Conservation (phyloP, 331 rosid genomes). For the Spiraea crenata region DNA sequence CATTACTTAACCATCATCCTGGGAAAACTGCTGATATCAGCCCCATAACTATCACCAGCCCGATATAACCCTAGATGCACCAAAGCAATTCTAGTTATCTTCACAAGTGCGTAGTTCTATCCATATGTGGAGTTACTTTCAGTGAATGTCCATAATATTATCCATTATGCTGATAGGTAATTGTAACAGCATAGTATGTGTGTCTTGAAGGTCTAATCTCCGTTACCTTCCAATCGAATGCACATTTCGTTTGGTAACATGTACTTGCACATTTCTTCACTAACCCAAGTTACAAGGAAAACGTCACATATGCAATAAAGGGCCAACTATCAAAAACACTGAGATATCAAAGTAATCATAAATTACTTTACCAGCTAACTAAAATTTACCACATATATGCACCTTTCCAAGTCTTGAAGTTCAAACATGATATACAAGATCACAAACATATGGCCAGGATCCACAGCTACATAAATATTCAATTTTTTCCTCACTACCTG, state of each 20-base stretch:
- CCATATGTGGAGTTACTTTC: background rate
- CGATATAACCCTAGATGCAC: background rate
- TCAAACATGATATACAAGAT: background rate
- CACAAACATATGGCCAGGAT: background rate
- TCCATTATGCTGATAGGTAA: background rate
- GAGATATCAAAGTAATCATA: background rate
- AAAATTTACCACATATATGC: background rate
- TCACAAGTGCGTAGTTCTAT: background rate
- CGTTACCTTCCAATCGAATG: background rate
- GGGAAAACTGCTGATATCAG: constrained; percentile 11
- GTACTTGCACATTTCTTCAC: background rate
- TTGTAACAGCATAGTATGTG: background rate
- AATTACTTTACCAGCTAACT: background rate
- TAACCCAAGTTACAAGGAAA: background rate
- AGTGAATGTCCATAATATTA: background rate
- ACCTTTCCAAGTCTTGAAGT: background rate
- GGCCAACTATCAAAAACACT: background rate
- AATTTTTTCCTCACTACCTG: background rate
- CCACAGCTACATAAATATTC: background rate
- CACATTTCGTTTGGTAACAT: background rate
- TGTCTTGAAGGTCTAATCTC: constrained; percentile 4
- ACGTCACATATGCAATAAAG: background rate
- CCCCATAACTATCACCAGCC: background rate
- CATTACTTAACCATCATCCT: background rate
- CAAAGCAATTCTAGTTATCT: background rate